Evolutionary conservation across 2,329 filamentous ascomycete species (phyloP).

Genomic region (Trichoderma cornu-damae): DNA sequence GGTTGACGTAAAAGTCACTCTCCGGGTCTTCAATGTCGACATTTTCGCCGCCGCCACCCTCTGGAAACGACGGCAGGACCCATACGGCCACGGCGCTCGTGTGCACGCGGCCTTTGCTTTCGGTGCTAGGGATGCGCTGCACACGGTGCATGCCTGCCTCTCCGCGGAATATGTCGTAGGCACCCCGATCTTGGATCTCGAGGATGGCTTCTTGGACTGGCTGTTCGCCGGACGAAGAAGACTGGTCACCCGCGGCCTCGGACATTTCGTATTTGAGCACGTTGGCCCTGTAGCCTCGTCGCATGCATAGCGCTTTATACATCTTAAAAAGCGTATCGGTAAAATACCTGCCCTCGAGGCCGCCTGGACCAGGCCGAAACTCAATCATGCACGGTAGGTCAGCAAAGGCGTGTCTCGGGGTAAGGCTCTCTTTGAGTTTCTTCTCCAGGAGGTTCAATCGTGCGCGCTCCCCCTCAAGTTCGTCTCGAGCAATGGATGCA

Average conservation of each 20-base stretch:
- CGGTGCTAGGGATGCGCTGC: slow-evolving; percentile 86
- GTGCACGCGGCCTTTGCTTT: slow-evolving; percentile 85
- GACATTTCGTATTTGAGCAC: slow-evolving; percentile 76
- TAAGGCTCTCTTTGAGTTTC: slow-evolving; percentile 68
- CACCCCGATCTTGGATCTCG: slow-evolving; percentile 69
- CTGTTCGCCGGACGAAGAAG: slow-evolving; percentile 53
- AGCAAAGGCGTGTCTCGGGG: slow-evolving; percentile 85
- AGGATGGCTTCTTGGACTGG: slow-evolving; percentile 83
- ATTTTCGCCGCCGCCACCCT: slow-evolving; percentile 38
- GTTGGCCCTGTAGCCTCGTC: slow-evolving; percentile 59
- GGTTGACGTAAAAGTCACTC: slow-evolving; percentile 86
- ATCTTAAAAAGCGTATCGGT: slow-evolving; percentile 82
- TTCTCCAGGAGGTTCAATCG: slow-evolving; percentile 59
- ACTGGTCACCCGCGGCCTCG: slow-evolving; percentile 56
- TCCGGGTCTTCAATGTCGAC: slow-evolving; percentile 73
- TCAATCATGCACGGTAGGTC: slow-evolving; percentile 86
- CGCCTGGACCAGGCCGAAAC: slow-evolving; percentile 85
- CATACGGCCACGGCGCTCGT: slow-evolving; percentile 90
- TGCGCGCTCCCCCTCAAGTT: slow-evolving; percentile 62
- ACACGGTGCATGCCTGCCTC: slow-evolving; percentile 95
- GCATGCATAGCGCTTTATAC: slow-evolving; percentile 76
- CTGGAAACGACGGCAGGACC: slow-evolving; percentile 79
- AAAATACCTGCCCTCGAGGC: slow-evolving; percentile 86
- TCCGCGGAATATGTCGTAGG: slow-evolving; percentile 75
- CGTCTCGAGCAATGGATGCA: slow-evolving; percentile 71